A percentile compares a stretch with the other conserved stretches of the same genome.
phyloP scores from a whole-genome alignment of 495 filamentous ascomycete genomes.

The Penicillium paxilli region DNA sequence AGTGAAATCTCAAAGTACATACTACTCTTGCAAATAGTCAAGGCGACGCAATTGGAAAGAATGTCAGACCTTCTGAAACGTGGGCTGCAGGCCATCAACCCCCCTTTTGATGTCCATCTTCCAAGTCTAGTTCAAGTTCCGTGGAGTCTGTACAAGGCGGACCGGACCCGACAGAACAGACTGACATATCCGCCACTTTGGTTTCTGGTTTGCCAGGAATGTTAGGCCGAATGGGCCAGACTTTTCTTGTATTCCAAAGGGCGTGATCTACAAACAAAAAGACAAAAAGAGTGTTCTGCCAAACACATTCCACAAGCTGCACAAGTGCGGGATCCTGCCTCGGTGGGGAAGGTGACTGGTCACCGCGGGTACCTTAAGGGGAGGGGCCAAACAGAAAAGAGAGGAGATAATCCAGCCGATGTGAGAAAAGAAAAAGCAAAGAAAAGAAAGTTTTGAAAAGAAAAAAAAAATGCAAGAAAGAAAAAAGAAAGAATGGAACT shows the following conservation, averaged over 20 bases:
- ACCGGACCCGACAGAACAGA: no score
- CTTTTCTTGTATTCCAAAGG: not conserved
- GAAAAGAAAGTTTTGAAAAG: not conserved
- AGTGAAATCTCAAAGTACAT: no score
- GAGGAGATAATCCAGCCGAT: no score
- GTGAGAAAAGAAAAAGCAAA: not conserved
- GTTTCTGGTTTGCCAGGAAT: no score
- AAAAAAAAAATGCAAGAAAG: not conserved
- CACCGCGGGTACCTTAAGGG: not conserved
- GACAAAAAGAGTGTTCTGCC: not conserved
- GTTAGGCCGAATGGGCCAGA: no score
- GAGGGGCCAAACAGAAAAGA: not conserved
- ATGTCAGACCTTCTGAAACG: no score
- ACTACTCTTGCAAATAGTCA: no score
- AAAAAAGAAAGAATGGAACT: not conserved
- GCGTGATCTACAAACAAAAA: not conserved
- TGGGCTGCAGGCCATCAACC: no score
- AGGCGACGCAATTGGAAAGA: not conserved
- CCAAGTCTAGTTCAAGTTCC: no score
- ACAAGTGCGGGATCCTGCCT: not conserved
- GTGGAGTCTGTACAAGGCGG: no score
- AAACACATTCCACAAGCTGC: not conserved
- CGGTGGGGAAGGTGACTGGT: not conserved
- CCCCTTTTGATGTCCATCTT: no score
- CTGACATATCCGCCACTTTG: no score